Conservation (phyloP, 169 alveolate genomes). For the Pseudocohnilembus persalinus region DNA sequence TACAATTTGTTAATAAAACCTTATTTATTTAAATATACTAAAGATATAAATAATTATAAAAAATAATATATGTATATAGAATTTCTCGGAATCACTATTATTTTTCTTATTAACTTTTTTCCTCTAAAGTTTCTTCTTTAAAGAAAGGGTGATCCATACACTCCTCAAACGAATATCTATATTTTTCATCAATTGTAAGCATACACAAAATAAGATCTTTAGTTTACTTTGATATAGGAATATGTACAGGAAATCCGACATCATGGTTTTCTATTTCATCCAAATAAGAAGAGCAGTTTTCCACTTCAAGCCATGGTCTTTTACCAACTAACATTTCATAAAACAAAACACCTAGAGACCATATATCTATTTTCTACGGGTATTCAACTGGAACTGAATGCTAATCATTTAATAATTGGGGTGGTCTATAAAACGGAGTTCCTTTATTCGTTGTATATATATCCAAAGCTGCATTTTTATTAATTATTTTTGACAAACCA, state of each 20-base stretch:
- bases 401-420: neutral
- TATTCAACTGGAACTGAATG: neutral
- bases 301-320: neutral
- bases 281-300: no score
- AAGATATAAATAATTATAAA: no score
- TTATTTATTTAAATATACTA: neutral
- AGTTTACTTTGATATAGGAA: neutral
- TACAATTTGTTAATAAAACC: neutral
- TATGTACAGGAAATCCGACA: neutral
- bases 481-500: neutral
- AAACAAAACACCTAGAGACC: neutral
- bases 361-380: neutral
- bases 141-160: neutral
- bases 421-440: neutral
- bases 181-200: neutral
- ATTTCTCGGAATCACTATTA: neutral
- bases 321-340: neutral
- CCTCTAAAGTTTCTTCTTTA: no score
- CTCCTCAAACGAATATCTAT: neutral
- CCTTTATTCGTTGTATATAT: neutral
- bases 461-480: neutral
- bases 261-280: neutral
- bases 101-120: no score
- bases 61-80: neutral
- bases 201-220: neutral